These are phyloP conservation scores for Apiotrichum veenhuisii DNA, from an alignment of 1,284 basidiomycete species.

Conservation along the genomic window DNA sequence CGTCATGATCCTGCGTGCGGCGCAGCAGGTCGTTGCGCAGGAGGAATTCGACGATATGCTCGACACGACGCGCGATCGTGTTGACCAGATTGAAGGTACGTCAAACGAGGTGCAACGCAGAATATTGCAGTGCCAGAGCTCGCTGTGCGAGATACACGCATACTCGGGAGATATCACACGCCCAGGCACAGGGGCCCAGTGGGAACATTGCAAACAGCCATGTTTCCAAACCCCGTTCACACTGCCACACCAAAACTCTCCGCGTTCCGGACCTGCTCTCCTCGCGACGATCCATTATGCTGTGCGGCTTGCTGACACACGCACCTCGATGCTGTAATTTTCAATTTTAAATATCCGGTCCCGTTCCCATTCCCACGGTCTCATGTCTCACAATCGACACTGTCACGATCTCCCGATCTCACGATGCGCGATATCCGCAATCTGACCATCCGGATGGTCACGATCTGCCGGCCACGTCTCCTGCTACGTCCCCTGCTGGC, in stretches of 20 bases:
- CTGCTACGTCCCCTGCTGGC: not conserved
- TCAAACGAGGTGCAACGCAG: not conserved
- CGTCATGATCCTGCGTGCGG: conserved; percentile 66
- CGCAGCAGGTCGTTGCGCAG: conserved; percentile 63
- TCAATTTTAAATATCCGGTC: too few species aligned
- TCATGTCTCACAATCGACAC: too few species aligned
- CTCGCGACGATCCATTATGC: too few species aligned
- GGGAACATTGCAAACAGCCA: conserved; percentile 6
- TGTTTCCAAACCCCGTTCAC: conserved; percentile 2
- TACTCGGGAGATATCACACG: not conserved
- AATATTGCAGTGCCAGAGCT: not conserved
- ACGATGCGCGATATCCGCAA: too few species aligned
- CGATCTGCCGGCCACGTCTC: not conserved
- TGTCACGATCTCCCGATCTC: too few species aligned
- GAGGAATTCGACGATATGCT: conserved; percentile 66
- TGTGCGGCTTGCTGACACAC: too few species aligned
- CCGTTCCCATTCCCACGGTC: not conserved
- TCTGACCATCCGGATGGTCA: too few species aligned
- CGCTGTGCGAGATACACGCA: too few species aligned
- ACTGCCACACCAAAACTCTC: too few species aligned
- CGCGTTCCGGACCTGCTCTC: too few species aligned
- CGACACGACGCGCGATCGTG: conserved; percentile 64
- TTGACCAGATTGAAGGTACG: conserved; percentile 57
- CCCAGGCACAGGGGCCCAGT: not conserved
- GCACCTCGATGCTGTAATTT: too few species aligned